These are phyloP conservation scores for Gonapodya sp. DNA, from an alignment of 192 early-diverging fungal species.

Conservation along the genomic window DNA sequence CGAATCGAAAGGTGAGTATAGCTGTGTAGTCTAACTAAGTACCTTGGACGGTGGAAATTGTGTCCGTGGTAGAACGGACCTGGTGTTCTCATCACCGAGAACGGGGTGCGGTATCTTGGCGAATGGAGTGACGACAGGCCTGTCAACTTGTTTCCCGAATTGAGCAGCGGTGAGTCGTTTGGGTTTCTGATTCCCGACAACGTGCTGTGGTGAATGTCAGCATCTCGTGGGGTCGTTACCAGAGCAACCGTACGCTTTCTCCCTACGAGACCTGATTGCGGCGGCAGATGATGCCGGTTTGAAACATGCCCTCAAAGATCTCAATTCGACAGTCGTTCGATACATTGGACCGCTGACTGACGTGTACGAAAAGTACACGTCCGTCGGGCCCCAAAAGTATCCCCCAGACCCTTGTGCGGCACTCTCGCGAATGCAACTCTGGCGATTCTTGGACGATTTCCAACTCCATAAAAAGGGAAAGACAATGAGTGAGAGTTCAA, in stretches of 20 bases:
- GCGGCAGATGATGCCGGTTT: neutral
- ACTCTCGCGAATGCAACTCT: neutral
- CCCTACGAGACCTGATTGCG: neutral
- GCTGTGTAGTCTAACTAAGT: too few species aligned
- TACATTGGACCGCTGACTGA: neutral
- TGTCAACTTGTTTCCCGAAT: neutral
- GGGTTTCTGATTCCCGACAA: too few species aligned
- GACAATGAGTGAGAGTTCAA: neutral
- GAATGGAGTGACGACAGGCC: neutral
- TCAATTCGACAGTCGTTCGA: neutral
- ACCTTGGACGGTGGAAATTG: neutral
- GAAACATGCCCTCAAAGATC: neutral
- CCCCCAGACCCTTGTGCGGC: neutral
- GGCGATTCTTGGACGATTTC: neutral
- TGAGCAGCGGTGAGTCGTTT: neutral
- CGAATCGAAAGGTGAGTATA: slow-evolving; percentile 35
- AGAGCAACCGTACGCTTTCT: neutral
- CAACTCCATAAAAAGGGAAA: neutral
- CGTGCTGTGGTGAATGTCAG: neutral
- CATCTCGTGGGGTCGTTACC: neutral
- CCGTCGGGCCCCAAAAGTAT: neutral
- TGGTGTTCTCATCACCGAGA: neutral
- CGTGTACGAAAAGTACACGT: neutral
- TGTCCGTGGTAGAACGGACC: neutral
- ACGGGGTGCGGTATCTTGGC: neutral